These are phyloP conservation scores for Ilex paraguariensis DNA, from an alignment of 305 asterid genomes.

Conservation along the genomic window DNA sequence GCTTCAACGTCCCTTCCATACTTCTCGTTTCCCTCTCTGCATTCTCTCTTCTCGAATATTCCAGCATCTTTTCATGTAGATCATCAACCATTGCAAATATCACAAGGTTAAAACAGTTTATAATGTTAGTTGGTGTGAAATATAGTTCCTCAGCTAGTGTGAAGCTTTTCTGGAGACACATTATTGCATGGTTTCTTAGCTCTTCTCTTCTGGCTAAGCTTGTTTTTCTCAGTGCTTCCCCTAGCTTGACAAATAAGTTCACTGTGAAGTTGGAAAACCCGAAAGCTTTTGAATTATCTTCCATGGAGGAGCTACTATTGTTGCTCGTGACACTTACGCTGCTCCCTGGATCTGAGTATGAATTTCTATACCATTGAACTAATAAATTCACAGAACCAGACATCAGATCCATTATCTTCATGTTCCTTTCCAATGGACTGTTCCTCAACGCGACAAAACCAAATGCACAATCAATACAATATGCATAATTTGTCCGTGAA, in stretches of 20 bases:
- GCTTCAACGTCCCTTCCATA: slow-evolving; percentile 79
- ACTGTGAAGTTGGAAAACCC: slow-evolving; percentile 38
- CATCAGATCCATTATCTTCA: slow-evolving; percentile 67
- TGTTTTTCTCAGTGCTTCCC: slow-evolving; percentile 76
- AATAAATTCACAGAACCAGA: slow-evolving; percentile 53
- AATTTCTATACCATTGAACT: slow-evolving; percentile 79
- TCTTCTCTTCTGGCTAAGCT: slow-evolving; percentile 90
- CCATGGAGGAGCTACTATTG: slow-evolving; percentile 34
- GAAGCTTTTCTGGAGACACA: slow-evolving; percentile 68
- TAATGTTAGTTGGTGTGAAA: slow-evolving; percentile 59
- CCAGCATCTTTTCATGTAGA: slow-evolving; percentile 81
- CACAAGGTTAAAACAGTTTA: slow-evolving; percentile 59
- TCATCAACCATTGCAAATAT: slow-evolving; percentile 89
- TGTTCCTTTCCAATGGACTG: slow-evolving; percentile 66
- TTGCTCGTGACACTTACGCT: slow-evolving; percentile 32
- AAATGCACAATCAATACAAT: slow-evolving; percentile 79
- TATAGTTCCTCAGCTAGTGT: slow-evolving; percentile 62
- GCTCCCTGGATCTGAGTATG: slow-evolving; percentile 74
- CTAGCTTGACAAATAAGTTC: slow-evolving; percentile 62
- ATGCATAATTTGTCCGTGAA: slow-evolving; percentile 55
- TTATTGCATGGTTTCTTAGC: slow-evolving; percentile 74
- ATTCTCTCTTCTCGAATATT: slow-evolving; percentile 76
- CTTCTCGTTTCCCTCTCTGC: slow-evolving; percentile 85
- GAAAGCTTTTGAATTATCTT: slow-evolving; percentile 46
- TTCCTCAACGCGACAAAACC: slow-evolving; percentile 76